Conservation (phyloP, 495 filamentous ascomycete genomes). For the Hypoxylon fuscum region DNA sequence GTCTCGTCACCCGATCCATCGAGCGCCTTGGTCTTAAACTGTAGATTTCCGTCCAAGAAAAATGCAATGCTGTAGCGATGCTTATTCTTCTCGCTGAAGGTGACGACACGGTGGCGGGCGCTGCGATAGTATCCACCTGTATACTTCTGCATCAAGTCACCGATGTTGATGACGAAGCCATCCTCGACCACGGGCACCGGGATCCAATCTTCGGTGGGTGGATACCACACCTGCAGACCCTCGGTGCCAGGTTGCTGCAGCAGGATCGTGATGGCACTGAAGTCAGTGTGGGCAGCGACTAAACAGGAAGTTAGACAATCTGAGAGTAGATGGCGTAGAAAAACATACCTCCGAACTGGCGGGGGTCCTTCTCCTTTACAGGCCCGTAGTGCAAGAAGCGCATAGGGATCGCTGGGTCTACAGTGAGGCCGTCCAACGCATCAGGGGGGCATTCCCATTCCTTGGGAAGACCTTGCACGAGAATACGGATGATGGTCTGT, state of each 20-base stretch:
- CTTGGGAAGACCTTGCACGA: slow-evolving; percentile 48
- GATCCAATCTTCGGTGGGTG: slow-evolving; percentile 46
- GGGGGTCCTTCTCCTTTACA: slow-evolving; percentile 34
- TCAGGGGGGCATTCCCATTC: slow-evolving; percentile 18
- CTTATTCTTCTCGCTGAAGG: slow-evolving; percentile 28
- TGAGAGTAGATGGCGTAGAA: background rate
- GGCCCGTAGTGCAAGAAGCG: slow-evolving; percentile 53
- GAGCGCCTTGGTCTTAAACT: slow-evolving; percentile 1
- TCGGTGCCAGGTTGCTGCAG: slow-evolving; percentile 51
- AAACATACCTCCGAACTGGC: slow-evolving; percentile 49
- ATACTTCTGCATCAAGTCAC: slow-evolving; percentile 52
- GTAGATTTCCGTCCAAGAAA: slow-evolving; percentile 10
- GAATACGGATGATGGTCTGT: slow-evolving; percentile 42
- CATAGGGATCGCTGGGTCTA: slow-evolving; percentile 51
- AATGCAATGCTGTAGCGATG: slow-evolving; percentile 35
- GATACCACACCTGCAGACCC: slow-evolving; percentile 52
- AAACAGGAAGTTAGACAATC: background rate
- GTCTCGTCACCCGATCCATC: slow-evolving; percentile 12
- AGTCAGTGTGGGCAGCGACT: slow-evolving; percentile 37
- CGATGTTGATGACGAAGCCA: slow-evolving; percentile 52
- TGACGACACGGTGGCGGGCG: slow-evolving; percentile 52
- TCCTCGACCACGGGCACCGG: slow-evolving; percentile 45
- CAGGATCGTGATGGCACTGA: slow-evolving; percentile 51
- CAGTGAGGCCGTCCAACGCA: slow-evolving; percentile 53
- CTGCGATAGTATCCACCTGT: slow-evolving; percentile 50